Evolutionary conservation across 2,329 filamentous ascomycete genomes (phyloP), one percentile per base, ranked within the genome.

Genomic region (Berkeleyomyces rouxiae): DNA sequence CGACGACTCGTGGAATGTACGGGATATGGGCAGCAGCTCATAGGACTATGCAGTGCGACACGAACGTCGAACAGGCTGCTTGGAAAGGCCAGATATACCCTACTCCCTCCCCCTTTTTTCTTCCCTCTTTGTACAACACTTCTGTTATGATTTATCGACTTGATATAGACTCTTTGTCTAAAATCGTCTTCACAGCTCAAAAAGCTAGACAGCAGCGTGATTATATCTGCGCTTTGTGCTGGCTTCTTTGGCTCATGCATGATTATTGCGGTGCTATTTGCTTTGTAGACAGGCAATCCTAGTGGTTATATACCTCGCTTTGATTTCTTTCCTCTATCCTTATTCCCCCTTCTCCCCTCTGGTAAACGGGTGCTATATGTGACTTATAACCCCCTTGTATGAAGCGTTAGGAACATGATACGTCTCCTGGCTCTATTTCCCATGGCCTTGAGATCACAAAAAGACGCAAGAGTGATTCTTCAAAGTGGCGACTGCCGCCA

Each of bases 1-100:
- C 33, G 84, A 89, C 67, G 79, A 77, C 33, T 75, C 76, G 11
- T 97, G 92, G 92, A 80, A 82, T 61, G 76, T 90, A 36, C 82
- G 82, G 65, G 87, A 92, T 71, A 83, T 96, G 75, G 85, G 91
- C 70, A 77, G 83, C 4, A 23, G 33, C 43, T n/a, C 44, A 37
- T 13, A 13, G 49, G 58, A n/a, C 31, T 5, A 49, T 37, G 23
- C 39, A 23, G 33, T 55, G 51, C 51, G 10, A 37, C 33, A 11
- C 31, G 10, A 46, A 36, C 7, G 23, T 23, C 23, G 23, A 23
- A 23, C 23, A 23, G 23, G 23, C 23, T 23, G 23, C 1, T 23
- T 23, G 23, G 23, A 23, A 23, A 23, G 23, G 23, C 23, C 23
- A 23, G 23, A 23, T 23, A 23, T 23, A 23, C 23, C 23, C 23